A percentile compares a stretch with the other conserved stretches of the same genome.
phyloP scores from a whole-genome alignment of 257 asterid genomes.

The Jaltomata sinuosa region DNA sequence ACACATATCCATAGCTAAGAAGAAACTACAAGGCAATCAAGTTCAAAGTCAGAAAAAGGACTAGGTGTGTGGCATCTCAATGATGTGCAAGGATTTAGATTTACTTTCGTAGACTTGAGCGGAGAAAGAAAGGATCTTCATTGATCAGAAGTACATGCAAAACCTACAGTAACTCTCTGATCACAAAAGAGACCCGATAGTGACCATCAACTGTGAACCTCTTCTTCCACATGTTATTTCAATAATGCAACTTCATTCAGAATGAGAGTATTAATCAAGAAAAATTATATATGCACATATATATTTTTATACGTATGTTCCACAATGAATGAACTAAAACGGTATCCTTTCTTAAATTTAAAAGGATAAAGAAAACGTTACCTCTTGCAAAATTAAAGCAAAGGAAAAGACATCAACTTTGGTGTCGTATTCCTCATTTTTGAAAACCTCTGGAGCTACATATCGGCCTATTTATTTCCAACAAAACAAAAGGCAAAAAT shows the following conservation, averaged over 20 bases:
- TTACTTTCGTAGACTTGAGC: neutral
- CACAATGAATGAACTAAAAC: neutral
- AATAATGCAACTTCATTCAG: neutral
- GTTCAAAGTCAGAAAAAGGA: neutral
- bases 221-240: neutral
- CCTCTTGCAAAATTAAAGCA: constrained; percentile 94
- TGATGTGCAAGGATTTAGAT: neutral
- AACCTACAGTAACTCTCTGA: neutral
- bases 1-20: neutral
- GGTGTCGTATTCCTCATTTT: constrained; percentile 80
- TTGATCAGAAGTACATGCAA: neutral
- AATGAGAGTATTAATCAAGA: neutral
- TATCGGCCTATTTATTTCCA: constrained; percentile 63
- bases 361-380: constrained; percentile 2
- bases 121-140: neutral
- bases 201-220: neutral
- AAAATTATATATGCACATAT: neutral
- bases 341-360: neutral
- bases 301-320: neutral
- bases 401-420: constrained; percentile 97
- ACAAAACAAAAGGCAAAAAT: neutral
- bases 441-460: constrained; percentile 89
- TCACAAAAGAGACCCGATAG: neutral
- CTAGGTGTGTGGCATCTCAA: neutral
- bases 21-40: neutral